Percentiles rank a stretch among this genome's conserved stretches.
Conservation (phyloP, 345 rosid genomes). For the Euphorbia peplus region DNA sequence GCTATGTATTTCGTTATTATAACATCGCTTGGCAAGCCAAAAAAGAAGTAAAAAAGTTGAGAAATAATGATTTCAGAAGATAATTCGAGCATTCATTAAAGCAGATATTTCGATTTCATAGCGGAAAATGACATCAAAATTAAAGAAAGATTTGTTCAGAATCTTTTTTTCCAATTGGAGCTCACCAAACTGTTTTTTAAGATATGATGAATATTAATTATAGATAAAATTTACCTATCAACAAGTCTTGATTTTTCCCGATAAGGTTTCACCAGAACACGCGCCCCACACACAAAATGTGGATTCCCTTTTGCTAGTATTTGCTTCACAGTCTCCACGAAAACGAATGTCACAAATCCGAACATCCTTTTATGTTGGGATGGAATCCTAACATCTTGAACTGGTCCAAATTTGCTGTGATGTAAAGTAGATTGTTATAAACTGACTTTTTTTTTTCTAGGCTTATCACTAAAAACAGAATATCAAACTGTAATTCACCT, state of each 20-base stretch:
- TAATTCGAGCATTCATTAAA: constrained; percentile 8
- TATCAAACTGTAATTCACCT: constrained; percentile 28
- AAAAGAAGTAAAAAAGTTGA: no score
- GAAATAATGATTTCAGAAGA: not conserved
- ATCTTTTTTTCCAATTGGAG: constrained; percentile 6
- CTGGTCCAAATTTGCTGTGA: constrained; percentile 80
- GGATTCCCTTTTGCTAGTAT: constrained; percentile 87
- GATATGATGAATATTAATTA: not conserved
- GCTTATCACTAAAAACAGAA: not conserved
- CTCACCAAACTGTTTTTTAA: not conserved
- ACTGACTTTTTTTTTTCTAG: not conserved
- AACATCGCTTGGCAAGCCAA: not conserved
- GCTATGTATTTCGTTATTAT: not conserved
- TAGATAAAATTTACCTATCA: constrained; percentile 41
- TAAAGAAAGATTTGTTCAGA: constrained; percentile 11
- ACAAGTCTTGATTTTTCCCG: constrained; percentile 73
- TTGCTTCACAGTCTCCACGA: constrained; percentile 61
- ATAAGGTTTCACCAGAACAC: constrained; percentile 96
- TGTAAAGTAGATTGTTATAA: constrained; percentile 27
- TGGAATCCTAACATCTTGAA: constrained; percentile 95
- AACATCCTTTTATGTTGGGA: constrained; percentile 94
- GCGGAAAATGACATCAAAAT: constrained; percentile 15
- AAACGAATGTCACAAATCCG: constrained; percentile 84
- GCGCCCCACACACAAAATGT: constrained; percentile 86
- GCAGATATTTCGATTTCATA: constrained; percentile 11